Percentiles rank a stretch among this genome's conserved stretches.
Evolutionary conservation across 345 rosid genomes (phyloP).

Genomic region (Syzygium aqueum): DNA sequence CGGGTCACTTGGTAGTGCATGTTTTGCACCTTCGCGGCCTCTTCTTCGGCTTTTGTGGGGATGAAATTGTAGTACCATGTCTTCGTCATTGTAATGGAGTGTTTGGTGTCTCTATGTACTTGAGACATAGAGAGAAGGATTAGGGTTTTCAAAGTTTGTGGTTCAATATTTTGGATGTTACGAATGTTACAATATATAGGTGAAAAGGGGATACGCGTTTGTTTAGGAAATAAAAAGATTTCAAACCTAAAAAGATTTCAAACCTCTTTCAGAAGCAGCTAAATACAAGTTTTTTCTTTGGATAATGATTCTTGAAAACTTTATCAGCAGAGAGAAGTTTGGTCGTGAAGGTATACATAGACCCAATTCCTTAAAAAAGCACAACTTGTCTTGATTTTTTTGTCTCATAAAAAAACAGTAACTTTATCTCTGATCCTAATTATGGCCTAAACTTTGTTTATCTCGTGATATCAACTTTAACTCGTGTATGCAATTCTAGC

Average conservation of each 20-base stretch:
- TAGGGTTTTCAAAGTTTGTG: neutral
- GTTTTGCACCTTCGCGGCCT: neutral
- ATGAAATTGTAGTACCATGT: constrained; percentile 17
- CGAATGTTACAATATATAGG: neutral
- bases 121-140: neutral
- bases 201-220: neutral
- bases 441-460: too few species aligned
- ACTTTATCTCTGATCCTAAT: too few species aligned
- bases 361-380: too few species aligned
- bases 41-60: constrained; percentile 22
- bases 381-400: too few species aligned
- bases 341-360: neutral
- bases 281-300: neutral
- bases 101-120: neutral
- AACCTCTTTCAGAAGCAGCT: neutral
- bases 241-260: neutral
- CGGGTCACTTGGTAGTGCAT: constrained; percentile 2
- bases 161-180: neutral
- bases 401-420: too few species aligned
- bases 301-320: neutral
- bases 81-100: constrained; percentile 9
- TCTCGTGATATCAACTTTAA: too few species aligned
- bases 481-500: too few species aligned
- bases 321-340: neutral
- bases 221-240: neutral